These are phyloP conservation scores for Fusarium setosum DNA, from an alignment of 2,329 filamentous ascomycete genomes.

Conservation along the genomic window DNA sequence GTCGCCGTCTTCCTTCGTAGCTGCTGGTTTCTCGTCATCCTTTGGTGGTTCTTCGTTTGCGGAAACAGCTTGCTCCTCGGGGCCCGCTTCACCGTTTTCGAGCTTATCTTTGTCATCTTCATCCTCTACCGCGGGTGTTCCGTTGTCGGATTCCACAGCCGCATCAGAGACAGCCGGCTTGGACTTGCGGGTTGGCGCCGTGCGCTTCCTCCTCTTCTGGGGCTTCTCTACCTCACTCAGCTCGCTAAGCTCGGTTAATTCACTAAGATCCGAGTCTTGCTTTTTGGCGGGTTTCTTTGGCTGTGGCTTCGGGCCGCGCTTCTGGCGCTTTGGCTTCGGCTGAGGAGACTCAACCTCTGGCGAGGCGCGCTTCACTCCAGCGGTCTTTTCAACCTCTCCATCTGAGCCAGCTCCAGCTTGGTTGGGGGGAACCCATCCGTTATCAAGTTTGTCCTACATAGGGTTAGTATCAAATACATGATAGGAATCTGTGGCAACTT, in stretches of 20 bases:
- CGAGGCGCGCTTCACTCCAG: constrained; percentile 48
- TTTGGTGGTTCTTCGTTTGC: constrained; percentile 10
- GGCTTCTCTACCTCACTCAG: constrained; percentile 42
- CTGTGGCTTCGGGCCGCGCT: constrained; percentile 46
- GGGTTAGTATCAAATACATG: background rate
- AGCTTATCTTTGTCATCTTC: constrained; percentile 1
- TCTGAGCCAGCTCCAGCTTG: constrained; percentile 40
- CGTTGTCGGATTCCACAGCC: constrained; percentile 25
- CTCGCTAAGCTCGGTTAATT: constrained; percentile 39
- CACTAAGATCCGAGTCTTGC: constrained; percentile 31
- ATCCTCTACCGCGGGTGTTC: constrained; percentile 5
- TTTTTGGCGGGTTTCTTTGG: constrained; percentile 40
- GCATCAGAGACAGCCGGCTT: constrained; percentile 42
- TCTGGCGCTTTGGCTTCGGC: constrained; percentile 55
- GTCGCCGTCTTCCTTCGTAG: constrained; percentile 33
- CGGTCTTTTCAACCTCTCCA: constrained; percentile 42
- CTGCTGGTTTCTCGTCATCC: constrained; percentile 3
- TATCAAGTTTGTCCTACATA: constrained; percentile 50
- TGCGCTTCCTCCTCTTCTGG: constrained; percentile 33
- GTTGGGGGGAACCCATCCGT: constrained; percentile 48
- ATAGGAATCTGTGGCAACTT: constrained; percentile 42
- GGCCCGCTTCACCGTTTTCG: background rate
- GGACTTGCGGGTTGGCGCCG: constrained; percentile 14
- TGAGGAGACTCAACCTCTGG: constrained; percentile 49
- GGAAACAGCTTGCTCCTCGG: constrained; percentile 1